These are phyloP conservation scores for Alnus rubra DNA, from an alignment of 306 rosid genomes.

Conservation along the genomic window DNA sequence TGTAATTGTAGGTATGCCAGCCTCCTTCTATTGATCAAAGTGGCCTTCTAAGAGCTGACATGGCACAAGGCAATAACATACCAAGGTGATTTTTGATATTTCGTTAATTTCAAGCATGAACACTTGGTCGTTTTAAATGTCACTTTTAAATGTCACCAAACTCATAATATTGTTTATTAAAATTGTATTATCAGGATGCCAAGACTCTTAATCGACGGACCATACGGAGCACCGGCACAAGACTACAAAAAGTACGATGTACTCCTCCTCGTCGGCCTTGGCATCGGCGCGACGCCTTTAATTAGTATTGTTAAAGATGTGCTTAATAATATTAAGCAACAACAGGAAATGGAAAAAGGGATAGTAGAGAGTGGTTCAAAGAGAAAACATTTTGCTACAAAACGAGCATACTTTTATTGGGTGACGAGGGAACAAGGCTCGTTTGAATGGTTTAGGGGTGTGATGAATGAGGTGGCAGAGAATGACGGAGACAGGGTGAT, in stretches of 20 bases:
- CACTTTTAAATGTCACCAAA: not conserved
- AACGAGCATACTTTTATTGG: slow-evolving; percentile 89
- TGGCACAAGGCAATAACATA: slow-evolving; percentile 47
- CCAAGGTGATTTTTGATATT: slow-evolving; percentile 45
- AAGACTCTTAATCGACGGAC: slow-evolving; percentile 70
- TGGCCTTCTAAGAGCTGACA: slow-evolving; percentile 77
- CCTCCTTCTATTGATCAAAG: slow-evolving; percentile 69
- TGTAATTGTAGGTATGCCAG: slow-evolving; percentile 59
- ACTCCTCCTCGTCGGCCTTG: slow-evolving; percentile 78
- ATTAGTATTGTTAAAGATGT: slow-evolving; percentile 85
- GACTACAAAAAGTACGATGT: slow-evolving; percentile 87
- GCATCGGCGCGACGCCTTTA: slow-evolving; percentile 86
- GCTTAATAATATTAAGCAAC: slow-evolving; percentile 71
- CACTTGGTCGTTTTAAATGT: not conserved
- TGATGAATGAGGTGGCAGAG: slow-evolving; percentile 83
- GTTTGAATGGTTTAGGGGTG: slow-evolving; percentile 86
- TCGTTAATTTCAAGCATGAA: not conserved
- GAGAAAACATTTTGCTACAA: slow-evolving; percentile 65
- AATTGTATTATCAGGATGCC: slow-evolving; percentile 59
- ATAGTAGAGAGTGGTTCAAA: slow-evolving; percentile 34
- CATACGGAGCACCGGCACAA: slow-evolving; percentile 94
- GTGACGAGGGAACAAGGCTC: slow-evolving; percentile 92
- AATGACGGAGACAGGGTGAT: slow-evolving; percentile 59
- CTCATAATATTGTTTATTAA: not conserved
- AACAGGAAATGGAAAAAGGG: slow-evolving; percentile 56